These are phyloP conservation scores for Prunus mume DNA, from an alignment of 306 rosid genomes.

Conservation along the genomic window DNA sequence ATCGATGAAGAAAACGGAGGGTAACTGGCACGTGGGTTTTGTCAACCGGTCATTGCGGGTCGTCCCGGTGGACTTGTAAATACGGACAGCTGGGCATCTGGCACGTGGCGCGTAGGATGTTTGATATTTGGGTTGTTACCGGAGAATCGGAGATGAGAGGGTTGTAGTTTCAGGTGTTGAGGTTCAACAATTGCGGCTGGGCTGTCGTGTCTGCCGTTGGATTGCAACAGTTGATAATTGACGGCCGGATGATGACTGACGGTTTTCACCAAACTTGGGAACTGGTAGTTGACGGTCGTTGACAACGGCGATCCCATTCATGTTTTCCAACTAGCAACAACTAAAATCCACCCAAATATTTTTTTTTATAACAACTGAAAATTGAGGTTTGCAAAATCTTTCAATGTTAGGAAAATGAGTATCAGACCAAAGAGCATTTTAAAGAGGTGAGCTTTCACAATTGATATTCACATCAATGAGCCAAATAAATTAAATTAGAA, in stretches of 20 bases:
- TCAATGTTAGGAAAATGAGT: too few relatives aligned
- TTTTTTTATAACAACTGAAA: background rate
- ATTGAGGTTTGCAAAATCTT: background rate
- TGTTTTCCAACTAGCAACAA: background rate
- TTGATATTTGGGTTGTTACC: background rate
- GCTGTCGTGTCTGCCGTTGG: constrained; percentile 11
- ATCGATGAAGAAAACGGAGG: constrained; percentile 19
- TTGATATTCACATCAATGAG: background rate
- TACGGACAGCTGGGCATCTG: background rate
- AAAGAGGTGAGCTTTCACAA: background rate
- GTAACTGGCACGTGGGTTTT: constrained; percentile 18
- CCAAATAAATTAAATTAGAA: background rate
- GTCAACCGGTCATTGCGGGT: constrained; percentile 10
- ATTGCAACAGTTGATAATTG: background rate
- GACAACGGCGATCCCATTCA: background rate
- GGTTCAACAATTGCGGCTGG: constrained; percentile 37
- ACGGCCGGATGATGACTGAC: background rate
- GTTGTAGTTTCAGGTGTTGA: background rate
- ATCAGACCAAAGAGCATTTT: too few relatives aligned
- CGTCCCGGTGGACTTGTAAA: background rate
- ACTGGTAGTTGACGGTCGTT: constrained; percentile 23
- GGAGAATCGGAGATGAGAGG: background rate
- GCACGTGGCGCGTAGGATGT: background rate
- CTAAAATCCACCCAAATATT: background rate
- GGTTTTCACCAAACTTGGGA: constrained; percentile 1